Base-by-base conservation (phyloP, 2,329 filamentous ascomycete species). In the Hymenoscyphus infarciens region DNA sequence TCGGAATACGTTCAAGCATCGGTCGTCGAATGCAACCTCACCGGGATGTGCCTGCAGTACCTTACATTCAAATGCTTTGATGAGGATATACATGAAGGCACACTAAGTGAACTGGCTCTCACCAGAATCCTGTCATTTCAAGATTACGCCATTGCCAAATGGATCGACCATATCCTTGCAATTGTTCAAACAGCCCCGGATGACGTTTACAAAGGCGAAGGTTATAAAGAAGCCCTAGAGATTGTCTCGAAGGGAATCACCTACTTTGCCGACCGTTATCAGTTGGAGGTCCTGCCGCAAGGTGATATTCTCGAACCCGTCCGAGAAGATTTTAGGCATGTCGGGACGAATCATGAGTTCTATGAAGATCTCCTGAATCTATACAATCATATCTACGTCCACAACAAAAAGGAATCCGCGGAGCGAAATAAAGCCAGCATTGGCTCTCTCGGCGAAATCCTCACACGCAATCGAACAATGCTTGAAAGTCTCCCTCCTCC, bases 141-240 rank as follows among this genome's bases (percentile, higher is more conserved):
- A 57, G 72, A 74, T 54, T 75, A 74, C 59, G 72, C 72, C 1
- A 61, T 66, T 25, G 60, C 67, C 13, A 63, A 73, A 38, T 75
- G 74, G 73, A 42, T 68, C 15, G 39, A 69, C 10, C 74, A 75
- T 57, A 29, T 75, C 6, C 22, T 55, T 33, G 56, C 57, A 16
- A 45, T 63, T 35, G 27, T 64, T 10, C 22, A 60, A 42, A 45
- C 68, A 66, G 2, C 62, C 72, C 2, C 55, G 27, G 55, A 22
- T 22, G 33, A 39, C 11, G 2, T 55, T 2, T 33, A 3, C 53
- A 10, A 31, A 15, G 53, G 27, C 16, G 25, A 57, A 13, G 19
- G 10, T 5, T 52, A 25, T 25, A 3, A 13, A 25, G 19, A 52
- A 52, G 45, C 42, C 19, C 19, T 49, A 22, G n/a, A 49, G 7